Percentiles rank a stretch among this genome's conserved stretches.
Evolutionary conservation across 2,329 filamentous ascomycete genomes (phyloP).

Genomic region (Cryphonectria radicalis): DNA sequence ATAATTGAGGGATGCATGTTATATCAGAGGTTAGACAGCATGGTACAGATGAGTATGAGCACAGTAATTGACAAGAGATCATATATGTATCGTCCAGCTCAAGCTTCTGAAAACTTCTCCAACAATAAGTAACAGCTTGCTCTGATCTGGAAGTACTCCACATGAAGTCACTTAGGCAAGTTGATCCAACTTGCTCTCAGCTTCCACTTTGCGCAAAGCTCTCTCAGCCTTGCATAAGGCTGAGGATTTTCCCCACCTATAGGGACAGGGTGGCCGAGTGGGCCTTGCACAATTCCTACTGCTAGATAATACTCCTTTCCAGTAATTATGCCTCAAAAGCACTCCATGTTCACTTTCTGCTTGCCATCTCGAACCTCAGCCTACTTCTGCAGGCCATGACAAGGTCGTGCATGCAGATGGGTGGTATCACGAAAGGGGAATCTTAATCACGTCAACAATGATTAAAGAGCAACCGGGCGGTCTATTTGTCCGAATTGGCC

Average conservation of each 20-base stretch:
- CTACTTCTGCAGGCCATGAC: not conserved
- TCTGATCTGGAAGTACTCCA: not conserved
- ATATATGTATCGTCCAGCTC: too few species aligned
- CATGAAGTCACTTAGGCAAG: not conserved
- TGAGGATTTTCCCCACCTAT: not conserved
- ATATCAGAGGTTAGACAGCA: too few species aligned
- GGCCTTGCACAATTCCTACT: not conserved
- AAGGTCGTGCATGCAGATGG: not conserved
- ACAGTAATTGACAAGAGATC: too few species aligned
- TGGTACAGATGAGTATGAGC: too few species aligned
- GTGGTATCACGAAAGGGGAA: not conserved
- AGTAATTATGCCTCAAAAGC: not conserved
- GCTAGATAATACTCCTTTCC: not conserved
- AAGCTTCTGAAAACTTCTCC: too few species aligned
- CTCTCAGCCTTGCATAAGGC: not conserved
- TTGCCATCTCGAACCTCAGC: not conserved
- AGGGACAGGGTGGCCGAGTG: not conserved
- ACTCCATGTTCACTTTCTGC: not conserved
- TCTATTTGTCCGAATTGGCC: not conserved
- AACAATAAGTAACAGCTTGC: too few species aligned
- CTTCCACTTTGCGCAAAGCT: not conserved
- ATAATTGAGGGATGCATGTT: too few species aligned
- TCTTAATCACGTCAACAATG: not conserved
- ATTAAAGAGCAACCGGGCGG: not conserved
- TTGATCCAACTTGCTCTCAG: not conserved